Evolutionary conservation across 2,329 filamentous ascomycete genomes (phyloP).

Genomic region (Pseudogymnoascus sp.): DNA sequence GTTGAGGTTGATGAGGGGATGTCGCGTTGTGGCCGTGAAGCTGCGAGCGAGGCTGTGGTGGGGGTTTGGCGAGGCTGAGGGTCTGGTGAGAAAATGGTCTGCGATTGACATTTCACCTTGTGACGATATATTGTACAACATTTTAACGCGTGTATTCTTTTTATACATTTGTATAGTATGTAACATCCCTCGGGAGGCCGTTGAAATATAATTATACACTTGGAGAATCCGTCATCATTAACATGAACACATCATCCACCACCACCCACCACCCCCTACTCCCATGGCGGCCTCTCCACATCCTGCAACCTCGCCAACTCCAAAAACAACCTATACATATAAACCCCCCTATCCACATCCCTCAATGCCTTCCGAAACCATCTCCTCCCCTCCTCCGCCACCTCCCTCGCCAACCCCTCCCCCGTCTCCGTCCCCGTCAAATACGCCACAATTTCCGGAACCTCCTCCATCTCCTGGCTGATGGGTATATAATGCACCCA

Average conservation of each 20-base stretch:
- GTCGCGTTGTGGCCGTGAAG: neutral
- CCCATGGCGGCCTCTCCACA: neutral
- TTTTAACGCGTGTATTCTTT: neutral
- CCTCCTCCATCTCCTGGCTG: slow-evolving; percentile 62
- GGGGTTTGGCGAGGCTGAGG: neutral
- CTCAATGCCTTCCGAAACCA: slow-evolving; percentile 65
- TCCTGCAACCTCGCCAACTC: slow-evolving; percentile 54
- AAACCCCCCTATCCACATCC: slow-evolving; percentile 67
- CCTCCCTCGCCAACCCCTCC: slow-evolving; percentile 54
- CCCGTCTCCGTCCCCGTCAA: slow-evolving; percentile 50
- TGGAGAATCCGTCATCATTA: neutral
- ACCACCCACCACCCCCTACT: neutral
- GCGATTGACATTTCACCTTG: neutral
- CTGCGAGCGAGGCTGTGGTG: neutral
- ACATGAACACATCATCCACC: neutral
- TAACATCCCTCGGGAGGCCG: neutral
- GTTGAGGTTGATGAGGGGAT: neutral
- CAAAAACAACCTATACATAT: slow-evolving; percentile 56
- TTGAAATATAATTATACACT: neutral
- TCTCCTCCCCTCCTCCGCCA: slow-evolving; percentile 56
- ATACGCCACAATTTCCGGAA: slow-evolving; percentile 64
- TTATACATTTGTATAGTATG: neutral
- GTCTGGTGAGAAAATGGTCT: neutral
- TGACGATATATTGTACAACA: too few relatives aligned
- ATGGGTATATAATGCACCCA: slow-evolving; percentile 76